Percentiles rank a stretch among this genome's conserved stretches.
Evolutionary conservation across 257 asterid species (phyloP).

Genomic region (Oldenlandia corymbosa): DNA sequence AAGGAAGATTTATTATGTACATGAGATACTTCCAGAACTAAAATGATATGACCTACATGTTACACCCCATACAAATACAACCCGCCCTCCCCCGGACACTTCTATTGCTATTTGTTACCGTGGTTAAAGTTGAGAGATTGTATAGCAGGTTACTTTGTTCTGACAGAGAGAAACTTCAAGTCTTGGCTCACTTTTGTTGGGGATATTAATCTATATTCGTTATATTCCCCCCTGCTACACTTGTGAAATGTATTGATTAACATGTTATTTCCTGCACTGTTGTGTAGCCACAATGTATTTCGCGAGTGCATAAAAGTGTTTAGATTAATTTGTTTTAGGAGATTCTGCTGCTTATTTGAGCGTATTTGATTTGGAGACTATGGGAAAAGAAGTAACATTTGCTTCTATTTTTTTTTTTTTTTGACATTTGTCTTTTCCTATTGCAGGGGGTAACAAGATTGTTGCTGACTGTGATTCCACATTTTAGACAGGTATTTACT

Average conservation of each 20-base stretch:
- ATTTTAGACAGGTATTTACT: constrained; percentile 75
- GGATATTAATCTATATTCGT: not conserved
- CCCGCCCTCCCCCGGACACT: too few relatives aligned
- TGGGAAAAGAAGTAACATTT: too few relatives aligned
- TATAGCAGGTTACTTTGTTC: too few relatives aligned
- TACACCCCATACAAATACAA: too few relatives aligned
- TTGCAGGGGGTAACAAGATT: constrained; percentile 80
- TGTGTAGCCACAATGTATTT: not conserved
- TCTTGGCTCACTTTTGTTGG: not conserved
- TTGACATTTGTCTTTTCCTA: not conserved
- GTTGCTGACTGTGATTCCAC: constrained; percentile 74
- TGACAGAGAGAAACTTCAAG: not conserved
- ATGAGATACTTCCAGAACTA: too few relatives aligned
- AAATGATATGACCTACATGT: too few relatives aligned
- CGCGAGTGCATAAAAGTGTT: too few relatives aligned
- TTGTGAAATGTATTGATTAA: not conserved
- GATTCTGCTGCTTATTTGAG: too few relatives aligned
- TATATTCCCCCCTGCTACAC: not conserved
- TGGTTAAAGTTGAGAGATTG: not conserved
- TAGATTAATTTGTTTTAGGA: too few relatives aligned
- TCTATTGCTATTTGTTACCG: too few relatives aligned
- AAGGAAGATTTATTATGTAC: not conserved
- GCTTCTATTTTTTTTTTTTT: too few relatives aligned
- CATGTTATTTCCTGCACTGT: not conserved
- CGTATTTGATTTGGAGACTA: too few relatives aligned